Percentiles rank a stretch among this genome's conserved stretches.
Evolutionary conservation across 1,284 basidiomycete genomes (phyloP).

Genomic region (Schizophyllum amplum): DNA sequence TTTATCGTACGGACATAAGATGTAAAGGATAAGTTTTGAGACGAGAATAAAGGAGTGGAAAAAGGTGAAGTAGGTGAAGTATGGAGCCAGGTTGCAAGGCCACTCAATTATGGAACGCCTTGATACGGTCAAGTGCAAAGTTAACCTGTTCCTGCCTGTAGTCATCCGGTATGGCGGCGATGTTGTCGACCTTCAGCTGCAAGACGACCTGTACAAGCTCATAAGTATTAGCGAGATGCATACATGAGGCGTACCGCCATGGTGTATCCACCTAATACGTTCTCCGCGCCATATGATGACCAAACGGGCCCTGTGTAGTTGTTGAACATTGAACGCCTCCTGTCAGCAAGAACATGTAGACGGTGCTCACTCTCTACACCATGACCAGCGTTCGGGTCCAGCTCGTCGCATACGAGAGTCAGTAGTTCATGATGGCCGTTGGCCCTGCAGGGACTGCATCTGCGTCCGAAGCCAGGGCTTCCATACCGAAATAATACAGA

Average conservation of each 20-base stretch:
- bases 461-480: no score
- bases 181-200: slow-evolving; percentile 29
- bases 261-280: slow-evolving; percentile 22
- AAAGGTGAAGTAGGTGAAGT: no score
- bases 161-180: slow-evolving; percentile 28
- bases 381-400: slow-evolving; percentile 38
- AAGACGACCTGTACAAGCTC: slow-evolving; percentile 22
- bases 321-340: no score
- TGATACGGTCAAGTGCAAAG: slow-evolving; percentile 17
- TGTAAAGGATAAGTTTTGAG: no score
- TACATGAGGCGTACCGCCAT: no score
- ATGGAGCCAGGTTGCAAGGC: no score
- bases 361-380: slow-evolving; percentile 27
- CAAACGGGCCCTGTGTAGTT: slow-evolving; percentile 32
- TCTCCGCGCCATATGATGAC: slow-evolving; percentile 22
- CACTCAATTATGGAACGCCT: slow-evolving; percentile 17
- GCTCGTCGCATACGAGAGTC: slow-evolving; percentile 42
- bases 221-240: background rate
- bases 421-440: slow-evolving; percentile 38
- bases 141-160: slow-evolving; percentile 24
- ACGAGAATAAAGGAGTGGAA: no score
- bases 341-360: no score
- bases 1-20: no score
- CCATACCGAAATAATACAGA: no score
- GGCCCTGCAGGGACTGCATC: background rate